Base-by-base conservation (phyloP, 1,139 yeast species). In the Casaregolazyma suthepensis region DNA sequence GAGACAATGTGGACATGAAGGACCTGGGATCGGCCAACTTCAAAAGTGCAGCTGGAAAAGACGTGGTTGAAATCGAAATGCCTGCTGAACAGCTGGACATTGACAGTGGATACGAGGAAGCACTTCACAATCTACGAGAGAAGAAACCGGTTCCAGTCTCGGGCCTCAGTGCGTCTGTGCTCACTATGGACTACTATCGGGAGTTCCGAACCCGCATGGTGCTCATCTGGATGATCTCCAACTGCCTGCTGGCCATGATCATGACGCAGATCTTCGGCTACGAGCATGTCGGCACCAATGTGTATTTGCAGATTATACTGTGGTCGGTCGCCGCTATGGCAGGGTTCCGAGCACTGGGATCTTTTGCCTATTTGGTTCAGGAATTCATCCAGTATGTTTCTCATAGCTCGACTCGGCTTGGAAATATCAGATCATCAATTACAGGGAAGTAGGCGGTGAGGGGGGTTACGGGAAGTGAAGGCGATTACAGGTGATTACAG, bases 171-270 rank as follows among this genome's bases (percentile, higher is more conserved):
- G 79, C 74, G 48, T 68, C 73, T 40, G 72, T 78, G 55, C 83
- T 79, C 56, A 85, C 86, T 44, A 95, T 88, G 63, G 99, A 93
- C 69, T 91, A 93, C 68, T 95, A 94, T 64, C 83, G 96, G 66
- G 96, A 90, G 68, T 88, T 93, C 31, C 82, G 99, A 73, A 88
- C 98, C 1, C 80, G 93, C 59, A 96, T 93, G 47, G 98, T 93
- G n/a, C 79, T 91, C 64, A 72, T 82, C 7, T 93, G 99, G 99
- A 79, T 93, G 79, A 75, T 90, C 52, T 75, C 87, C 35, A 93
- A 93, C 67, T 75, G 87, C 63, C 70, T 93, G 22, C 76, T 93
- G 61, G 84, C 88, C 43, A 83, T 91, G 90, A 81, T 94, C 12
- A 86, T 93, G 74, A 79, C 90, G 13, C 95, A 91, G 69, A 85